Evolutionary conservation across 73 alveolate genomes (phyloP).

Genomic region (Paramecium biaurelia): DNA sequence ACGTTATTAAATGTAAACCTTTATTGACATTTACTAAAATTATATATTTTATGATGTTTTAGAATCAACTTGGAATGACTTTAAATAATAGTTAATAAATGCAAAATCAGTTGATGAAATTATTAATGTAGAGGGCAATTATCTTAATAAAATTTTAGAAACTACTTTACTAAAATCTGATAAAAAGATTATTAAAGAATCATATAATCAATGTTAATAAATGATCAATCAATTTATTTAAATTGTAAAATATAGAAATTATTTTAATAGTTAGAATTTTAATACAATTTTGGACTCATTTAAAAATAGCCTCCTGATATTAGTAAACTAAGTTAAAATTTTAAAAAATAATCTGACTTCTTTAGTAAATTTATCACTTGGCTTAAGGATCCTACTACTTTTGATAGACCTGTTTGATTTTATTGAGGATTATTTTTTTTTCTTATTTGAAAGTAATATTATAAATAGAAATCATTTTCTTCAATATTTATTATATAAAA

Average conservation of each 20-base stretch:
- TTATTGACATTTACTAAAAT: not conserved
- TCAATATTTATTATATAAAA: no score
- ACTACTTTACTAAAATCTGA: not conserved
- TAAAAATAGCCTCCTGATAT: not conserved
- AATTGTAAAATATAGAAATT: not conserved
- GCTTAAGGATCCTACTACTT: conserved; percentile 1
- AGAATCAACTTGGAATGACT: conserved; percentile 42
- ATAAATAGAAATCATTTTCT: no score
- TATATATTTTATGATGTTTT: conserved; percentile 22
- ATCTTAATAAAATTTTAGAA: conserved; percentile 18
- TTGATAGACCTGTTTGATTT: conserved; percentile 20
- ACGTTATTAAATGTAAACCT: conserved; percentile 4
- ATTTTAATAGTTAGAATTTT: not conserved
- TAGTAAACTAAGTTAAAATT: not conserved
- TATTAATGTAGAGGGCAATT: not conserved
- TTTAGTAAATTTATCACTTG: conserved; percentile 4
- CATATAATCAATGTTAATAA: not conserved
- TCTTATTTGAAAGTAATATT: not conserved
- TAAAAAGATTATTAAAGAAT: not conserved
- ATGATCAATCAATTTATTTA: conserved; percentile 19
- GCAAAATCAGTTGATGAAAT: conserved; percentile 3
- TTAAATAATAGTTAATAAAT: not conserved
- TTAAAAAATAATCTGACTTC: not conserved
- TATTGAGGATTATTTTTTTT: not conserved
- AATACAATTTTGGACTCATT: not conserved